These are phyloP conservation scores for Leptodermis oblonga DNA, from an alignment of 257 asterid genomes.

Conservation along the genomic window DNA sequence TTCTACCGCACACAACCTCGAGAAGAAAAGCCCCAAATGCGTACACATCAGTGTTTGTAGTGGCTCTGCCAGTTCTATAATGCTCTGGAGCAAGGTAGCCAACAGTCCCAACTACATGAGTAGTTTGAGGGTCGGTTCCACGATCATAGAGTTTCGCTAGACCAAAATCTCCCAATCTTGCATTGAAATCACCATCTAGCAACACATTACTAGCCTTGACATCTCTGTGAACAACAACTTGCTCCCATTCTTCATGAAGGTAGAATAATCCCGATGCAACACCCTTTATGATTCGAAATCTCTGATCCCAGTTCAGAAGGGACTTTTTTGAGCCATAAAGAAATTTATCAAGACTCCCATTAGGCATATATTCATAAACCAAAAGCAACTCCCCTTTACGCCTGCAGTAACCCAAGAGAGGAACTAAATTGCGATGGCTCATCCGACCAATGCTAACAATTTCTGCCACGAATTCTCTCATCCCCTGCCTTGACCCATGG, in stretches of 20 bases:
- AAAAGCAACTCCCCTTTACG: slow-evolving; percentile 48
- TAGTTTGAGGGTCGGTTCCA: slow-evolving; percentile 61
- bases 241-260: slow-evolving; percentile 72
- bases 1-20: slow-evolving; percentile 63
- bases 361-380: slow-evolving; percentile 69
- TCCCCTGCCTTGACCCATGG: slow-evolving; percentile 65
- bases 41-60: slow-evolving; percentile 53
- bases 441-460: slow-evolving; percentile 60
- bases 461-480: slow-evolving; percentile 63
- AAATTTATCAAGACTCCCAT: slow-evolving; percentile 59
- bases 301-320: slow-evolving; percentile 48
- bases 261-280: slow-evolving; percentile 54
- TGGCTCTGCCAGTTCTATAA: slow-evolving; percentile 53
- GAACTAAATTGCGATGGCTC: slow-evolving; percentile 59
- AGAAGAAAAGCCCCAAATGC: slow-evolving; percentile 66
- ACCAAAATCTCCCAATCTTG: slow-evolving; percentile 63
- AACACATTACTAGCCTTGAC: slow-evolving; percentile 61
- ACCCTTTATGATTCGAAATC: slow-evolving; percentile 51
- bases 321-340: slow-evolving; percentile 33
- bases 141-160: slow-evolving; percentile 61
- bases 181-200: slow-evolving; percentile 49
- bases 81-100: slow-evolving; percentile 77
- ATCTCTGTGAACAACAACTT: slow-evolving; percentile 62
- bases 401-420: slow-evolving; percentile 57
- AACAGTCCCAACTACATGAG: slow-evolving; percentile 60